Evolutionary conservation across 768 basidiomycete genomes (phyloP), one percentile per base, ranked within the genome.

Genomic region (Baorangia bicolor): DNA sequence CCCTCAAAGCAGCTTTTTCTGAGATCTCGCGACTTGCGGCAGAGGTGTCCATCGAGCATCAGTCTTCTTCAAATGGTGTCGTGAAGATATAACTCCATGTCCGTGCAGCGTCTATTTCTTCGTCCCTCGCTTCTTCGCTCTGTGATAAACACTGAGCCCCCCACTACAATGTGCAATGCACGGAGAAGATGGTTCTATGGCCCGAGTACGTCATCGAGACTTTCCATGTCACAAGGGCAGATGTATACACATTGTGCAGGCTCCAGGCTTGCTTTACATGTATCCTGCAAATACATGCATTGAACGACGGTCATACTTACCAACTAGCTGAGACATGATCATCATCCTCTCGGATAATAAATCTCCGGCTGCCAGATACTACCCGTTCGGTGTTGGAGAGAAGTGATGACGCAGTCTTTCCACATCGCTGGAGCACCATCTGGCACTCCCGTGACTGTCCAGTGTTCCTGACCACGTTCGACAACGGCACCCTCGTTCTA

Each of bases 1-100:
- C 86, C 21, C 81, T 96, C 42, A 82, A 82, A 65, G 83, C 76
- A 20, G 90, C 91, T 1, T 94, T 94, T 66, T 91, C 88, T 9
- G 92, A 94, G 64, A 93, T 94, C 30, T 93, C 92, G 16, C 78
- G 92, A 34, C 78, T 94, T 13, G 81, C 83, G 6, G 78, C 86
- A 3, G 87, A 92, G 62, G 79, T 88, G 9, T 79, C 85, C 5
- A 69, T 79, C 20, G 87, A 87, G 56, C 62, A 51, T 20, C 49
- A 55, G 28, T 39, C 57, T 11, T 6, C 48, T n/a, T 41, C 55
- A 14, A 38, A 41, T 20, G 47, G 20, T 30, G 7, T 40, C 37
- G 21, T 28, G 6, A 51, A 60, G 23, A 33, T 33, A 30, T 60
- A 48, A 47, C 21, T 2, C 33, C 38, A 25, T 44, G 12, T 35